Conservation (phyloP, 2,329 filamentous ascomycete genomes). For the Achaetomium macrosporum region DNA sequence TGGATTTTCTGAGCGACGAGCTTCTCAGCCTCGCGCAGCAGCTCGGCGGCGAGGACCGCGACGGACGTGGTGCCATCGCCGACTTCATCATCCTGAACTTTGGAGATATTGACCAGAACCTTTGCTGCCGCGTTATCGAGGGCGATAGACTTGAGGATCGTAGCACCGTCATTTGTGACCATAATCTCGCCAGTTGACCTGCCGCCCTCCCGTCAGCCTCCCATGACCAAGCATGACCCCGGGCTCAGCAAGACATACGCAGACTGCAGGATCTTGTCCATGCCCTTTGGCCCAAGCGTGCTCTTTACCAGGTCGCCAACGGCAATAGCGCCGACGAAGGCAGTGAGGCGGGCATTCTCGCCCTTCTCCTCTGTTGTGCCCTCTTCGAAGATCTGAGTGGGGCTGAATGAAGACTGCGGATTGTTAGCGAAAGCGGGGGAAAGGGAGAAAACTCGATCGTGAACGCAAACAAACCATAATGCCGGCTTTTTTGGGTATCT, state of each 20-base stretch:
- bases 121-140: conserved; percentile 98
- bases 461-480: conserved; percentile 18
- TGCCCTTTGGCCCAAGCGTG: conserved; percentile 93
- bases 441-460: not conserved
- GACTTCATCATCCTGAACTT: conserved; percentile 98
- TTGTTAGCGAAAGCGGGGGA: conserved; percentile 3
- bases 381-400: conserved; percentile 96
- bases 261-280: conserved; percentile 97
- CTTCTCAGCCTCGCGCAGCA: conserved; percentile 93
- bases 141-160: conserved; percentile 95
- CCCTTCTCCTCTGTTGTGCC: conserved; percentile 97
- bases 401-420: conserved; percentile 60
- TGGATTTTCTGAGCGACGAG: conserved; percentile 98
- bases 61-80: conserved; percentile 99
- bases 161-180: conserved; percentile 98
- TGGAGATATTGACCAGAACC: conserved; percentile 97
- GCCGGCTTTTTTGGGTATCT: conserved; percentile 10
- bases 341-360: conserved; percentile 97
- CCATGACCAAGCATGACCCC: conserved; percentile 4
- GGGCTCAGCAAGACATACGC: conserved; percentile 59
- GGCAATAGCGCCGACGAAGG: conserved; percentile 96
- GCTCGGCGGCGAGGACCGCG: conserved; percentile 87
- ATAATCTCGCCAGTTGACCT: conserved; percentile 95
- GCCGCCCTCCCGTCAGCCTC: conserved; percentile 14
- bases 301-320: conserved; percentile 97